A percentile compares a stretch with the other conserved stretches of the same genome.
These are phyloP conservation scores for Choiromyces venosus DNA, from an alignment of 495 filamentous ascomycete genomes.

Conservation along the genomic window DNA sequence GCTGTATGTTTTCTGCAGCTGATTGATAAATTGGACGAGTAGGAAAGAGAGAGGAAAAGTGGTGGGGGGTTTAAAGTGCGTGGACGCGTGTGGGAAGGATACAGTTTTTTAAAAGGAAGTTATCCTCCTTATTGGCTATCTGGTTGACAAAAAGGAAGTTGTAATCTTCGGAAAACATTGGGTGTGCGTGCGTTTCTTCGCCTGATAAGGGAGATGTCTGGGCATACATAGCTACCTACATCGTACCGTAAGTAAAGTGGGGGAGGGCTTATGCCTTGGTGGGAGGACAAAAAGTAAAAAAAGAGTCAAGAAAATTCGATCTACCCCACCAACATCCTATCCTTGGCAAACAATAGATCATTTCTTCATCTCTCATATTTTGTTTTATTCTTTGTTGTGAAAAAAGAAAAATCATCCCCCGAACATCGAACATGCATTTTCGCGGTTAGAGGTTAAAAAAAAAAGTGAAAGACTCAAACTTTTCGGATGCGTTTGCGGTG, in stretches of 20 bases:
- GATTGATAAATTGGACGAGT: neutral
- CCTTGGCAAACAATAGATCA: neutral
- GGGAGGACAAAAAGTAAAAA: neutral
- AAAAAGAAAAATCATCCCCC: neutral
- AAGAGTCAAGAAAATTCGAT: neutral
- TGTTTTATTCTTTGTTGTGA: neutral
- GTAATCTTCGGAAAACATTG: neutral
- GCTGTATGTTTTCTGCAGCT: neutral
- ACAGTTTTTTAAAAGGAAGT: neutral
- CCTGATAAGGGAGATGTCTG: constrained; percentile 2
- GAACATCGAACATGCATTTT: neutral
- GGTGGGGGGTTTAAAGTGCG: neutral
- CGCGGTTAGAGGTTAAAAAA: neutral
- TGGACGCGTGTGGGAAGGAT: neutral
- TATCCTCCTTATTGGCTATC: neutral
- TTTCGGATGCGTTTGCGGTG: neutral
- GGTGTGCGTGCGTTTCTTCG: neutral
- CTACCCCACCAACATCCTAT: neutral
- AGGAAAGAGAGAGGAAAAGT: neutral
- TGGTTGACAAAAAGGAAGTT: constrained; percentile 1
- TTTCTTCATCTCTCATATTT: constrained; percentile 1
- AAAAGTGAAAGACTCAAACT: neutral
- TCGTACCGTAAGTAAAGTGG: neutral
- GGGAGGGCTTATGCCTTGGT: neutral
- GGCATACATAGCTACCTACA: neutral